A percentile compares a stretch with the other conserved stretches of the same genome.
Conservation (phyloP, 441 rosid species). For the Melastoma candidum region DNA sequence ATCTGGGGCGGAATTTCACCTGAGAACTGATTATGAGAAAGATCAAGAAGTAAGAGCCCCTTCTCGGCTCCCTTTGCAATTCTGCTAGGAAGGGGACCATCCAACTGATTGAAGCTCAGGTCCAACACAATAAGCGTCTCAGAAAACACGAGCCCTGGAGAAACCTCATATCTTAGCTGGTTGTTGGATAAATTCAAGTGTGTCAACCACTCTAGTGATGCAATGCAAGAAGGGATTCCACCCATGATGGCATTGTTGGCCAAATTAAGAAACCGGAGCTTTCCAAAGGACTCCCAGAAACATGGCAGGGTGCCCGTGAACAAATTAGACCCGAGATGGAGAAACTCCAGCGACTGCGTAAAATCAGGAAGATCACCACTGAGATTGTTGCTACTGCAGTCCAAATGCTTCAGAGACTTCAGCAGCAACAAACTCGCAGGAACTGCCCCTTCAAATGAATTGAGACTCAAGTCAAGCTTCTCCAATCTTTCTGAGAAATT, state of each 20-base stretch:
- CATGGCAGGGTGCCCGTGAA: constrained; percentile 81
- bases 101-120: constrained; percentile 66
- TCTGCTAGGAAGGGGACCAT: constrained; percentile 58
- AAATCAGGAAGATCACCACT: constrained; percentile 50
- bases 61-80: constrained; percentile 60
- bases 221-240: constrained; percentile 83
- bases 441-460: constrained; percentile 53
- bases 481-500: constrained; percentile 50
- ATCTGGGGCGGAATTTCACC: constrained; percentile 63
- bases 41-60: constrained; percentile 72
- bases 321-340: constrained; percentile 62
- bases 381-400: constrained; percentile 51
- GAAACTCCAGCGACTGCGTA: constrained; percentile 46
- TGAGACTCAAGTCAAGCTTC: constrained; percentile 51
- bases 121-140: constrained; percentile 75
- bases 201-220: constrained; percentile 38
- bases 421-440: constrained; percentile 44
- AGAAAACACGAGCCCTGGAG: constrained; percentile 60
- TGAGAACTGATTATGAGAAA: constrained; percentile 63
- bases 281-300: constrained; percentile 44
- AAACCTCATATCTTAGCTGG: constrained; percentile 44
- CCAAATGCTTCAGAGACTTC: constrained; percentile 50
- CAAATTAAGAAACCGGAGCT: constrained; percentile 46
- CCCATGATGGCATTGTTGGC: constrained; percentile 62
- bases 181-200: constrained; percentile 63